Evolutionary conservation across 495 filamentous ascomycete species (phyloP).

Genomic region (Terfezia boudieri): DNA sequence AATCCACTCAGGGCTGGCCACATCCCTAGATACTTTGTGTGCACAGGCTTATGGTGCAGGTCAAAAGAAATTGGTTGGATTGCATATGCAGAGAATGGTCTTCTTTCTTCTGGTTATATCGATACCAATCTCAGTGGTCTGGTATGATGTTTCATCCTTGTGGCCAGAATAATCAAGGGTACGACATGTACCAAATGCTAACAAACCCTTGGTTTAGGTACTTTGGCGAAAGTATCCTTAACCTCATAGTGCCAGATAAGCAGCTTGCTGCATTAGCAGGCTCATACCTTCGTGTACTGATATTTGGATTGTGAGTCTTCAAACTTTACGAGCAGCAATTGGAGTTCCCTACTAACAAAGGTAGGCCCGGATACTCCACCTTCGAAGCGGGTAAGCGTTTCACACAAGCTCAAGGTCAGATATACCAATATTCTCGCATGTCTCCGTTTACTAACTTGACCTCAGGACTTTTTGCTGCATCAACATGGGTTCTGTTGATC

Average conservation of each 20-base stretch:
- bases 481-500: constrained; percentile 40
- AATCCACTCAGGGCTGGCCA: constrained; percentile 28
- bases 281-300: constrained; percentile 40
- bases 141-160: constrained; percentile 15
- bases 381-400: constrained; percentile 54
- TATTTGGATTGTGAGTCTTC: constrained; percentile 28
- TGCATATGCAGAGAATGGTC: constrained; percentile 49
- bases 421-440: not conserved
- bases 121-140: constrained; percentile 38
- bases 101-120: constrained; percentile 40
- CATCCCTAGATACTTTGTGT: constrained; percentile 49
- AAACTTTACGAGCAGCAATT: not conserved
- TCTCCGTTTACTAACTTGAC: not conserved
- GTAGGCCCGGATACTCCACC: constrained; percentile 36
- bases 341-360: not conserved
- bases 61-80: constrained; percentile 41
- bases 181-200: not conserved
- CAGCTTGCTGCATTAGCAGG: constrained; percentile 42
- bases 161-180: no score
- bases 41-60: constrained; percentile 55
- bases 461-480: constrained; percentile 34
- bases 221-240: constrained; percentile 30
- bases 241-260: constrained; percentile 34
- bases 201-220: constrained; percentile 11
- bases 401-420: constrained; percentile 41